Evolutionary conservation across 768 basidiomycete genomes (phyloP).

Genomic region (Podaxis sp.): DNA sequence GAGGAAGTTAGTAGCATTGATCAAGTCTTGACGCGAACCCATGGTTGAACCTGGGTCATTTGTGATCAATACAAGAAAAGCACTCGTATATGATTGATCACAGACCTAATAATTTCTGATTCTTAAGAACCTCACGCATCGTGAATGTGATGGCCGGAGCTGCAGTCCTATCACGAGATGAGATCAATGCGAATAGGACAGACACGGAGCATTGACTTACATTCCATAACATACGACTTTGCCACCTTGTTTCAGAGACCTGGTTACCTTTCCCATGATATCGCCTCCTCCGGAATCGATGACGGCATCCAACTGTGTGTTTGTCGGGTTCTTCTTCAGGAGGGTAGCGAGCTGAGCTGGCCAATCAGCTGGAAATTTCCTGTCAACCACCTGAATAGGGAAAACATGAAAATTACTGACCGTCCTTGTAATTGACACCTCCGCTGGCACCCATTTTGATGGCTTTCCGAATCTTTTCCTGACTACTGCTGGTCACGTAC

Average conservation of each 20-base stretch:
- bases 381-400: not conserved
- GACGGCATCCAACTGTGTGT: slow-evolving; percentile 49
- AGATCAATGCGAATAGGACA: not conserved
- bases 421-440: slow-evolving; percentile 71
- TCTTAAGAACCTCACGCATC: slow-evolving; percentile 76
- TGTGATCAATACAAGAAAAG: slow-evolving; percentile 1
- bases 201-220: slow-evolving; percentile 31
- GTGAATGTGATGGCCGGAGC: slow-evolving; percentile 58
- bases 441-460: slow-evolving; percentile 68
- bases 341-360: slow-evolving; percentile 42
- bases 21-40: slow-evolving; percentile 76
- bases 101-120: slow-evolving; percentile 71
- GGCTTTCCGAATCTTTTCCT: slow-evolving; percentile 69
- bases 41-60: slow-evolving; percentile 66
- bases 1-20: slow-evolving; percentile 70
- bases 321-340: slow-evolving; percentile 33
- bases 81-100: slow-evolving; percentile 3
- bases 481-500: slow-evolving; percentile 76
- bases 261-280: slow-evolving; percentile 49
- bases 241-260: slow-evolving; percentile 55
- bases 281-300: slow-evolving; percentile 73
- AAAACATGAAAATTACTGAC: slow-evolving; percentile 33
- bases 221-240: slow-evolving; percentile 66
- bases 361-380: slow-evolving; percentile 36
- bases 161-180: slow-evolving; percentile 53